A percentile compares a stretch with the other conserved stretches of the same genome.
These are phyloP conservation scores for Fusarium camptoceras DNA, from an alignment of 2,329 filamentous ascomycete species.

Conservation along the genomic window DNA sequence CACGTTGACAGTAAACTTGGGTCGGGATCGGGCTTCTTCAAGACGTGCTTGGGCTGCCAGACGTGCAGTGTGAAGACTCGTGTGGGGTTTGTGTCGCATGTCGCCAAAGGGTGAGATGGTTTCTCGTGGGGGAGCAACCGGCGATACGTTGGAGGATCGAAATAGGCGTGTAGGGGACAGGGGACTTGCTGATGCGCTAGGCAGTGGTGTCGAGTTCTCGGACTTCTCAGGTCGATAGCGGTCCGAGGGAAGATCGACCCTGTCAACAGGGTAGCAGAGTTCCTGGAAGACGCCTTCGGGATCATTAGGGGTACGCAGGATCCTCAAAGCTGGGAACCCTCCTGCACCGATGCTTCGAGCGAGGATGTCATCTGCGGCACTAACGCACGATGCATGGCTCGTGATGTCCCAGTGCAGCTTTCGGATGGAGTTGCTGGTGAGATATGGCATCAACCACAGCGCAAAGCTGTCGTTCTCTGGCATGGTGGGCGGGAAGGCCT, in stretches of 20 bases:
- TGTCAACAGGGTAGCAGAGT: conserved; percentile 72
- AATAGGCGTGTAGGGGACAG: conserved; percentile 46
- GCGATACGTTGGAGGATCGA: conserved; percentile 53
- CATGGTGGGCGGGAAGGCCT: conserved; percentile 66
- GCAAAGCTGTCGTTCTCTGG: conserved; percentile 63
- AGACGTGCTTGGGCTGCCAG: conserved; percentile 74
- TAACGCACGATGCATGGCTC: conserved; percentile 57
- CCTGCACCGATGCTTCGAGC: conserved; percentile 70
- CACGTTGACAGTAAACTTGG: conserved; percentile 70
- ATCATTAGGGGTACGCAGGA: conserved; percentile 74
- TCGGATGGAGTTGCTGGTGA: conserved; percentile 65
- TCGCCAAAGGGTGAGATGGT: conserved; percentile 24
- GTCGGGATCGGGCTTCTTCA: conserved; percentile 65
- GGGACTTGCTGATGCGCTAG: conserved; percentile 37
- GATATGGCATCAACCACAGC: conserved; percentile 73
- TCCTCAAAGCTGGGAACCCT: conserved; percentile 72
- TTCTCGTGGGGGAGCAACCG: conserved; percentile 43
- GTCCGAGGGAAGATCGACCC: conserved; percentile 64
- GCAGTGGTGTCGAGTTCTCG: conserved; percentile 33
- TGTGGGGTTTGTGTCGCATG: conserved; percentile 50
- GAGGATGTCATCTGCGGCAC: conserved; percentile 70
- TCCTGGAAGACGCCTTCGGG: conserved; percentile 76
- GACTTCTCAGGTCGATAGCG: conserved; percentile 53
- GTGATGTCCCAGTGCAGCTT: conserved; percentile 75
- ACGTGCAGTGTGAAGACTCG: conserved; percentile 64